Conservation (phyloP, 805 yeast genomes). For the Metschnikowia vanudenii region DNA sequence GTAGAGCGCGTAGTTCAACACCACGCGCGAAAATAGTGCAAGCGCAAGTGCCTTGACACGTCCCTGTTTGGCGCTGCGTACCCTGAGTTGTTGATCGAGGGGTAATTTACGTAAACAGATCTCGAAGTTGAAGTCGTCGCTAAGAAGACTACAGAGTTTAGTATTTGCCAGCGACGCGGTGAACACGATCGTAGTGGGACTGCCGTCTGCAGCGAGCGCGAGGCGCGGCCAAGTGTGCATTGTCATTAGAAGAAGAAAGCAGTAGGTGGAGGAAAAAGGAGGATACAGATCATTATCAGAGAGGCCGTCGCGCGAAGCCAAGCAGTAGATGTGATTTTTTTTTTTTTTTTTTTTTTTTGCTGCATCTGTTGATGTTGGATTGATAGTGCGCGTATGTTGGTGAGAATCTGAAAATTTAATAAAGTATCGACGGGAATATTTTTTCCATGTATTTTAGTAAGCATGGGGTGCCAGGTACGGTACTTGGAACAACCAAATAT, state of each 20-base stretch:
- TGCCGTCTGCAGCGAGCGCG: slow-evolving; percentile 1
- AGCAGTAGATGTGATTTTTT: too few relatives aligned
- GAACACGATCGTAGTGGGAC: slow-evolving; percentile 14
- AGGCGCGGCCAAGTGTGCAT: slow-evolving; percentile 9
- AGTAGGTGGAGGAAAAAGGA: background rate
- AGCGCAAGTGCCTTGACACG: slow-evolving; percentile 40
- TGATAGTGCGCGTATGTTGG: too few relatives aligned
- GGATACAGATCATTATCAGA: background rate
- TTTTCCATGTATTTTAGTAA: too few relatives aligned
- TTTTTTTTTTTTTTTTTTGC: too few relatives aligned
- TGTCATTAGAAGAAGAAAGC: background rate
- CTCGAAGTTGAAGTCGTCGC: slow-evolving; percentile 48
- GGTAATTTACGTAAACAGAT: slow-evolving; percentile 45
- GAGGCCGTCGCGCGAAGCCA: too few relatives aligned
- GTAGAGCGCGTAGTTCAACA: slow-evolving; percentile 35
- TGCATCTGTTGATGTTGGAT: too few relatives aligned
- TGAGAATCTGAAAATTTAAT: too few relatives aligned
- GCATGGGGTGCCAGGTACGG: too few relatives aligned
- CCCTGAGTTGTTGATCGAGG: slow-evolving; percentile 38
- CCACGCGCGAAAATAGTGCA: slow-evolving; percentile 43
- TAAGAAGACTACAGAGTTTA: slow-evolving; percentile 7
- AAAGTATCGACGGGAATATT: too few relatives aligned
- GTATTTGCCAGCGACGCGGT: slow-evolving; percentile 15
- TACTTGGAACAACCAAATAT: too few relatives aligned
- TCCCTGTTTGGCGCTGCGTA: slow-evolving; percentile 39